A percentile compares a stretch with the other conserved stretches of the same genome.
Conservation (phyloP, 805 yeast genomes). For the Zygosaccharomyces bisporus region DNA sequence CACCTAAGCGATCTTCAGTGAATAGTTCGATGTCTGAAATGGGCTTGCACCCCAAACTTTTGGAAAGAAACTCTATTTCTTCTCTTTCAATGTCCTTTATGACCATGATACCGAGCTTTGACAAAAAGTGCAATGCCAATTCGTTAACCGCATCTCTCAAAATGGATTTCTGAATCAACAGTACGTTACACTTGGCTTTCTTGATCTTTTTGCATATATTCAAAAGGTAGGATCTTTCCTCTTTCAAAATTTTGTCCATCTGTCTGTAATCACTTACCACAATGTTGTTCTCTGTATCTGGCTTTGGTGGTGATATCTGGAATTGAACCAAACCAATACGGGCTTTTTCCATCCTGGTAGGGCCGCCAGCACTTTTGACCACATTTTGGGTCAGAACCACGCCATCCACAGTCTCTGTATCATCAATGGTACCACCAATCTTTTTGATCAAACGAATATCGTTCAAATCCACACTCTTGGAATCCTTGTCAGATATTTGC, state of each 20-base stretch:
- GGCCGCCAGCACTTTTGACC: slow-evolving; percentile 90
- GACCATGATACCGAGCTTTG: slow-evolving; percentile 90
- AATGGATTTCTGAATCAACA: slow-evolving; percentile 88
- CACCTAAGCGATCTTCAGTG: slow-evolving; percentile 87
- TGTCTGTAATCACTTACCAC: slow-evolving; percentile 97
- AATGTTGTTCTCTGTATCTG: slow-evolving; percentile 95
- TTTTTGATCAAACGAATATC: slow-evolving; percentile 89
- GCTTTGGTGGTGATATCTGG: slow-evolving; percentile 94
- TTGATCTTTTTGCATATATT: slow-evolving; percentile 95
- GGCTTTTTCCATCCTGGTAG: slow-evolving; percentile 91
- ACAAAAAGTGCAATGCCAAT: slow-evolving; percentile 87
- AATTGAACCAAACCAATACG: slow-evolving; percentile 85
- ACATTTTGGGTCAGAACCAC: slow-evolving; percentile 90
- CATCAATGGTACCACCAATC: slow-evolving; percentile 97
- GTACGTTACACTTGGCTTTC: slow-evolving; percentile 92
- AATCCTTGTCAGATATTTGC: slow-evolving; percentile 59
- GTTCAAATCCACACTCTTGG: slow-evolving; percentile 72
- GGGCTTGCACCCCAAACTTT: slow-evolving; percentile 88
- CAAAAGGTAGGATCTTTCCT: slow-evolving; percentile 91
- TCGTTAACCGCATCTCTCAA: slow-evolving; percentile 93
- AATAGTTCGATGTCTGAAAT: slow-evolving; percentile 93
- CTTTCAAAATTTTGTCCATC: slow-evolving; percentile 97
- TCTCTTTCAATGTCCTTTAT: slow-evolving; percentile 95
- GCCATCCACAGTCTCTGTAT: slow-evolving; percentile 89
- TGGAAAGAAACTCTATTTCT: slow-evolving; percentile 84